These are phyloP conservation scores for Nyssa sinensis DNA, from an alignment of 148 eudicot genomes.

Conservation along the genomic window DNA sequence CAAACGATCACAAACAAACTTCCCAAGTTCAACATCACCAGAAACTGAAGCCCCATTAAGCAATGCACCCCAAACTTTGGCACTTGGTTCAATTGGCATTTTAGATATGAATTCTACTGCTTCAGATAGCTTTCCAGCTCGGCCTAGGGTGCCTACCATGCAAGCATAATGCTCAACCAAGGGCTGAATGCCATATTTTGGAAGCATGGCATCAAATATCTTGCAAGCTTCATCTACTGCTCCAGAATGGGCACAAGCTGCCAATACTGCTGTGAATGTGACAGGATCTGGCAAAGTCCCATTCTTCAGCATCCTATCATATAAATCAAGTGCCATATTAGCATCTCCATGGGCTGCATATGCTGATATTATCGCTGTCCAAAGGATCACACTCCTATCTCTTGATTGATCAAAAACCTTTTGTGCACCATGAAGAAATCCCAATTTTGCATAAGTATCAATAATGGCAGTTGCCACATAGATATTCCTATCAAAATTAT, in stretches of 20 bases:
- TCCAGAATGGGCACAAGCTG: constrained; percentile 67
- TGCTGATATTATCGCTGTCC: constrained; percentile 74
- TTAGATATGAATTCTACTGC: constrained; percentile 45
- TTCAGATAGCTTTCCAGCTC: constrained; percentile 48
- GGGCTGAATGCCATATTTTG: constrained; percentile 47
- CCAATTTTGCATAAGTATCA: constrained; percentile 59
- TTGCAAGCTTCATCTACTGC: constrained; percentile 45
- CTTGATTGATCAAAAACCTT: constrained; percentile 43
- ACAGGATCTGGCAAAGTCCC: constrained; percentile 54
- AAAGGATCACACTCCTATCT: constrained; percentile 56
- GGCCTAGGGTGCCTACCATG: constrained; percentile 50
- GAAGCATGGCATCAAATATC: constrained; percentile 40
- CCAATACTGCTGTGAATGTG: constrained; percentile 54
- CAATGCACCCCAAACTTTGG: constrained; percentile 55
- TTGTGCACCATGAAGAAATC: constrained; percentile 46
- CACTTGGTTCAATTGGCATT: constrained; percentile 56
- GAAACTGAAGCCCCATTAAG: constrained; percentile 54
- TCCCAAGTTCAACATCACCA: constrained; percentile 53
- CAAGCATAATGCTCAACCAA: constrained; percentile 70
- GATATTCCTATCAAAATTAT: constrained; percentile 33
- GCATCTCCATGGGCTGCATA: constrained; percentile 58
- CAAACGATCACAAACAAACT: constrained; percentile 43
- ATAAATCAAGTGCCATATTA: constrained; percentile 33
- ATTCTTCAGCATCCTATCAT: constrained; percentile 43
- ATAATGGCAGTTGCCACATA: constrained; percentile 55